Percentiles rank a stretch among this genome's conserved stretches.
These are phyloP conservation scores for Sclerotinia spermophila DNA, from an alignment of 2,329 filamentous ascomycete genomes.

Conservation along the genomic window DNA sequence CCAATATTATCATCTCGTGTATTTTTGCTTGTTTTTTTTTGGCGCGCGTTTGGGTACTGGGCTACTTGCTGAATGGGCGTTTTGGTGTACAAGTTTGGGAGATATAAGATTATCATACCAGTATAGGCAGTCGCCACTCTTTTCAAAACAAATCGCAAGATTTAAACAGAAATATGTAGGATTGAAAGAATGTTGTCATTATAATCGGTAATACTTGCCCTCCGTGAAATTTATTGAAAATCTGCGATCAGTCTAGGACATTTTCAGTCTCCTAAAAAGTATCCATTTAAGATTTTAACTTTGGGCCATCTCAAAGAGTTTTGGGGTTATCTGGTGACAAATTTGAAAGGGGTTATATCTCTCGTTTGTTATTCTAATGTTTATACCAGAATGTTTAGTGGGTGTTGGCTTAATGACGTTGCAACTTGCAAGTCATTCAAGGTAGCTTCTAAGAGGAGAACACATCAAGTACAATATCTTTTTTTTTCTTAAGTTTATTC, in stretches of 20 bases:
- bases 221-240: not conserved
- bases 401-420: not conserved
- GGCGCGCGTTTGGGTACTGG: constrained; percentile 8
- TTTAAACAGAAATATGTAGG: not conserved
- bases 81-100: not conserved
- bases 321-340: not conserved
- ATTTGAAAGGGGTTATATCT: no score
- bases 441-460: not conserved
- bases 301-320: not conserved
- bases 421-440: no score
- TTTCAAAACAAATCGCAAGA: not conserved
- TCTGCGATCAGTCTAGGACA: not conserved
- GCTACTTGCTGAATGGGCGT: not conserved
- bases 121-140: not conserved
- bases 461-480: not conserved
- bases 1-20: not conserved
- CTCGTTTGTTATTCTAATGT: not conserved
- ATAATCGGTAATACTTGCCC: not conserved
- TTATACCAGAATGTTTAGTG: not conserved
- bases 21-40: constrained; percentile 4
- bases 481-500: no score
- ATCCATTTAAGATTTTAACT: not conserved
- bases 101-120: not conserved
- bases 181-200: not conserved
- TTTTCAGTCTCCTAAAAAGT: not conserved